Percentiles rank a stretch among this genome's conserved stretches.
phyloP scores from a whole-genome alignment of 2,329 filamentous ascomycete species.

The Diaporthe batatas region DNA sequence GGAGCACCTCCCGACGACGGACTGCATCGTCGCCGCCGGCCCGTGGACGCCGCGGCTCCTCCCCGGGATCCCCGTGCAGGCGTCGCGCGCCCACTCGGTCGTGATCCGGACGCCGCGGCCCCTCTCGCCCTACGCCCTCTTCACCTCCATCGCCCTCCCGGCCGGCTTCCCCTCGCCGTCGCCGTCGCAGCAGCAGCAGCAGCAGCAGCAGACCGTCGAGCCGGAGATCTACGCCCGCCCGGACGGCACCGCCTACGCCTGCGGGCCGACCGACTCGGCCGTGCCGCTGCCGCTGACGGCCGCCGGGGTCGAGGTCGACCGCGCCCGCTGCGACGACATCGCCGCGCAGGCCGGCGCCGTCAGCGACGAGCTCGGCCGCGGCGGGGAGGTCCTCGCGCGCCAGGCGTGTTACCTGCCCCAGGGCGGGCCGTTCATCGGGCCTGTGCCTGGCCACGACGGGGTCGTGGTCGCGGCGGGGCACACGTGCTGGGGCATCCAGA shows the following conservation, averaged over 20 bases:
- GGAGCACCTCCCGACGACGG: conserved; percentile 46
- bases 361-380: conserved; percentile 64
- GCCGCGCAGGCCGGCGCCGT: conserved; percentile 71
- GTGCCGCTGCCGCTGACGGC: conserved; percentile 73
- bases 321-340: conserved; percentile 76
- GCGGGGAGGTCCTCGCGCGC: conserved; percentile 70
- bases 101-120: conserved; percentile 56
- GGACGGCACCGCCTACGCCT: conserved; percentile 81
- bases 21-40: conserved; percentile 56
- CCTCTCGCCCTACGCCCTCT: conserved; percentile 73
- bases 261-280: conserved; percentile 74
- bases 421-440: conserved; percentile 77
- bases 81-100: conserved; percentile 60
- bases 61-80: conserved; percentile 57
- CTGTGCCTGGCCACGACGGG: conserved; percentile 71
- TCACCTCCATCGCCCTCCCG: conserved; percentile 78
- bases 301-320: conserved; percentile 75
- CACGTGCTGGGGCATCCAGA: conserved; percentile 88
- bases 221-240: conserved; percentile 85
- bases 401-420: conserved; percentile 85
- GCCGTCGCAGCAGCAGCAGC: conserved; percentile 26
- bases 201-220: conserved; percentile 61
- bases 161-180: conserved; percentile 59
- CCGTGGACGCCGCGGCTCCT: conserved; percentile 61
- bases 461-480: conserved; percentile 79